phyloP scores from a whole-genome alignment of 225 moss, liverwort and hornwort genomes.

The Antitrichia curtipendula region DNA sequence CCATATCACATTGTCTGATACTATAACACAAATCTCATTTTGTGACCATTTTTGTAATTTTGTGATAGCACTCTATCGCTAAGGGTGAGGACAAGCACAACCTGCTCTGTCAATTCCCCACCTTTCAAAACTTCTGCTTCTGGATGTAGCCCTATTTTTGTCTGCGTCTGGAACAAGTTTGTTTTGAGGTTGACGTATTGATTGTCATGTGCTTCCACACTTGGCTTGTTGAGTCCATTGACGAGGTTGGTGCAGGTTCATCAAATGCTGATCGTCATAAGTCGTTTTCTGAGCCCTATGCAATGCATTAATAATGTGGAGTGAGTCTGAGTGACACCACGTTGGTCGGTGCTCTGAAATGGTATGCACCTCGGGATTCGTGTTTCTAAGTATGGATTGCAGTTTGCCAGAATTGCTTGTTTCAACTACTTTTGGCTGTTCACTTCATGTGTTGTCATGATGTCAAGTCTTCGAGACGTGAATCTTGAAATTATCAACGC shows the following conservation, averaged over 20 bases:
- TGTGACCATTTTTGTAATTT: conserved; percentile 12
- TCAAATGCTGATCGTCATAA: background rate
- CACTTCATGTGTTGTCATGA: background rate
- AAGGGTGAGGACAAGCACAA: background rate
- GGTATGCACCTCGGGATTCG: background rate
- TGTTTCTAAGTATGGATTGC: background rate
- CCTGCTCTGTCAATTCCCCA: background rate
- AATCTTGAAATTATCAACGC: background rate
- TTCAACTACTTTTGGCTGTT: background rate
- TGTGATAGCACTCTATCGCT: background rate
- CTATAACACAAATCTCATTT: background rate
- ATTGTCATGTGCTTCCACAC: background rate
- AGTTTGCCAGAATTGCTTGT: background rate
- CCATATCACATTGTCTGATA: conserved; percentile 5
- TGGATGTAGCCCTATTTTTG: background rate
- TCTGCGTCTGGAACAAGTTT: background rate
- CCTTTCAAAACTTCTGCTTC: background rate
- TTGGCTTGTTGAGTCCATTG: background rate
- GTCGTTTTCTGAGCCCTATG: background rate
- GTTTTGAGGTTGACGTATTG: background rate
- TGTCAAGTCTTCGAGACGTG: background rate
- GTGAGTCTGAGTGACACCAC: background rate
- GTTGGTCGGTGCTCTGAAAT: background rate
- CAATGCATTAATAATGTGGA: background rate
- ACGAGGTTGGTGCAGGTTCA: background rate